These are phyloP conservation scores for Umbilicaria muhlenbergii DNA, from an alignment of 495 filamentous ascomycete species.

Conservation along the genomic window DNA sequence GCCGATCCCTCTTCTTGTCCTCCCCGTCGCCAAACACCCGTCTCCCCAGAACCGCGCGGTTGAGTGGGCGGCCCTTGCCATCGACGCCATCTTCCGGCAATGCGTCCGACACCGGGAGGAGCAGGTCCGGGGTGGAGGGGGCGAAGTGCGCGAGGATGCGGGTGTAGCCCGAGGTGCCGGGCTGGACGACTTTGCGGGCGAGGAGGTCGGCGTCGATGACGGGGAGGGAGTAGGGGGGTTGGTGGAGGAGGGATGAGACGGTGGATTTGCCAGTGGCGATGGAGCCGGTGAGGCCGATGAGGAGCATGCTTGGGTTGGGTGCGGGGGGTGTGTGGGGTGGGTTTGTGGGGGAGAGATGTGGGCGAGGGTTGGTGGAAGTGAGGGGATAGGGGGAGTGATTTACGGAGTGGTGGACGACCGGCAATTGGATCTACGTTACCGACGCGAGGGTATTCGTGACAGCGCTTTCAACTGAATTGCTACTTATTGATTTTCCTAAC, in stretches of 20 bases:
- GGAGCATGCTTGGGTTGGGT: constrained; percentile 45
- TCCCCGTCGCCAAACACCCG: constrained; percentile 66
- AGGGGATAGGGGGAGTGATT: too few species aligned
- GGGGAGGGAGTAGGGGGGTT: constrained; percentile 69
- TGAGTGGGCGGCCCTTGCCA: constrained; percentile 51
- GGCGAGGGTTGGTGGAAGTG: neutral
- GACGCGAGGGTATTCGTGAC: too few species aligned
- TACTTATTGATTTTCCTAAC: too few species aligned
- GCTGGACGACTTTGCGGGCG: constrained; percentile 80
- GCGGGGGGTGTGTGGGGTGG: neutral
- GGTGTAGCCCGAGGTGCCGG: constrained; percentile 67
- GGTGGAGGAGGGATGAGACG: constrained; percentile 66
- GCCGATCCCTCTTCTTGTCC: constrained; percentile 47
- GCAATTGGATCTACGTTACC: too few species aligned
- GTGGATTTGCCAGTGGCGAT: constrained; percentile 98
- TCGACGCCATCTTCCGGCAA: constrained; percentile 19
- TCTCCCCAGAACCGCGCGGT: constrained; percentile 70
- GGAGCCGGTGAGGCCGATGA: constrained; percentile 92
- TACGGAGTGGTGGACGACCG: too few species aligned
- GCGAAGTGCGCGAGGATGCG: constrained; percentile 66
- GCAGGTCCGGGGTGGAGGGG: constrained; percentile 67
- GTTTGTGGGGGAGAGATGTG: neutral
- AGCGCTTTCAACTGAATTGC: too few species aligned
- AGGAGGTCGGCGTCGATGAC: constrained; percentile 91
- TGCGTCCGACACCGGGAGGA: constrained; percentile 33